phyloP scores from a whole-genome alignment of 176 grass and related monocot genomes.

The Lolium perenne region DNA sequence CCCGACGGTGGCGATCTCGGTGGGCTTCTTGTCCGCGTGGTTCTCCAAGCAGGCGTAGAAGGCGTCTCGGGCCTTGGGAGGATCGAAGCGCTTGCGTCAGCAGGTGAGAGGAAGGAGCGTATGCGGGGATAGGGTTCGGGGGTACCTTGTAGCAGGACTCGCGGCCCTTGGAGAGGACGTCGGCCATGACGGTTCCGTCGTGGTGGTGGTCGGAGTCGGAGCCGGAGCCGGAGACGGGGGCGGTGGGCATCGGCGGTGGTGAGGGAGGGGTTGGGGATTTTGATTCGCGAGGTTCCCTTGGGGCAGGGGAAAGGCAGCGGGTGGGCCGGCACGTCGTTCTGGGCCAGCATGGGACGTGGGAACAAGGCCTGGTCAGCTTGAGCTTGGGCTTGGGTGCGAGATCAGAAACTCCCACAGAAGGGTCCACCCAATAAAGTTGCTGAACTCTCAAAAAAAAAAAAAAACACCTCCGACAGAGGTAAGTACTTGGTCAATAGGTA shows the following conservation, averaged over 20 bases:
- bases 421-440: too few relatives aligned
- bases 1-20: constrained; percentile 84
- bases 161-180: constrained; percentile 83
- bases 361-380: not conserved
- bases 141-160: constrained; percentile 85
- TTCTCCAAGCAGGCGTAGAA: constrained; percentile 95
- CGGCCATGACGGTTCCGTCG: constrained; percentile 57
- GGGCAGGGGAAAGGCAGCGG: constrained; percentile 12
- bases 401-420: too few relatives aligned
- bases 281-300: constrained; percentile 36
- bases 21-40: constrained; percentile 76
- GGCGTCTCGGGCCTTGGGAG: constrained; percentile 69
- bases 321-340: not conserved
- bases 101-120: not conserved
- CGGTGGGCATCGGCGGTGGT: constrained; percentile 37
- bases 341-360: not conserved
- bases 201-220: constrained; percentile 21
- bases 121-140: not conserved
- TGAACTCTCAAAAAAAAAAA: too few relatives aligned
- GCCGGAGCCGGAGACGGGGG: constrained; percentile 10
- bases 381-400: not conserved
- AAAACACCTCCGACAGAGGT: too few relatives aligned
- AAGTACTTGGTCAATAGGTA: too few relatives aligned
- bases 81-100: constrained; percentile 22
- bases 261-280: constrained; percentile 31